Base-by-base conservation (phyloP, 176 grass and related monocot species). In the Avena eriantha region DNA sequence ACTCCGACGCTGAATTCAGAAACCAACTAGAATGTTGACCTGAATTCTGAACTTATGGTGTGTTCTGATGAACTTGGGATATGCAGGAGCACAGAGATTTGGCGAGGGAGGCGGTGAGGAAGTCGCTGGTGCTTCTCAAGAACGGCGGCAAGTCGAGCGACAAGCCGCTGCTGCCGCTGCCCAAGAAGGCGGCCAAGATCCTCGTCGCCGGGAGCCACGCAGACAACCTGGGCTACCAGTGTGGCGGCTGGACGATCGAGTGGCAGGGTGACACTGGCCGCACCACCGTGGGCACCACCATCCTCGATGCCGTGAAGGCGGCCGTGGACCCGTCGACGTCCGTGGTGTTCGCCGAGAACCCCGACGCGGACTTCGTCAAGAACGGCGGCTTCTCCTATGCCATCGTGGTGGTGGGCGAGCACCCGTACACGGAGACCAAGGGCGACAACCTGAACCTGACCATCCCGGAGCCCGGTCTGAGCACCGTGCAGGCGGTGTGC, bases 141-240 rank as follows among this genome's bases (percentile, higher is more conserved):
- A 99, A 99, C 64, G 92, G 94, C 51, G 92, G 94, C 61, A 94
- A 96, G 78, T 51, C 90, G 9, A 82, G 41, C 15, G 78, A 61
- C 48, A 49, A 48, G 21, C 92, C 92, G 11, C 9, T 96, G 68
- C 86, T 99, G 58, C 97, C 97, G 15, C 89, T 99, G 45, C 73
- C 97, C 19, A 99, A 94, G 90, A 99, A 99, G 68, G 92, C 90
- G 34, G 0, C 88, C 26, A 99, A 86, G 93, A 96, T 99, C 58
- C 97, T 99, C 36, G 92, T 99, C 22, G 92, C 97, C 59, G 97
- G 97, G 3, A 94, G 87, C 34, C 94, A 99, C 66, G 97, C 97
- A 50, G 90, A 96, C 78, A 96, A 99, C 87, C 81, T 99, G 60
- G 97, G 97, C 8, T 99, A 99, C 92, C 97, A 99, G 82, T 96